These are phyloP conservation scores for Coemansia sp. DNA, from an alignment of 192 early-diverging fungal genomes.

Conservation along the genomic window DNA sequence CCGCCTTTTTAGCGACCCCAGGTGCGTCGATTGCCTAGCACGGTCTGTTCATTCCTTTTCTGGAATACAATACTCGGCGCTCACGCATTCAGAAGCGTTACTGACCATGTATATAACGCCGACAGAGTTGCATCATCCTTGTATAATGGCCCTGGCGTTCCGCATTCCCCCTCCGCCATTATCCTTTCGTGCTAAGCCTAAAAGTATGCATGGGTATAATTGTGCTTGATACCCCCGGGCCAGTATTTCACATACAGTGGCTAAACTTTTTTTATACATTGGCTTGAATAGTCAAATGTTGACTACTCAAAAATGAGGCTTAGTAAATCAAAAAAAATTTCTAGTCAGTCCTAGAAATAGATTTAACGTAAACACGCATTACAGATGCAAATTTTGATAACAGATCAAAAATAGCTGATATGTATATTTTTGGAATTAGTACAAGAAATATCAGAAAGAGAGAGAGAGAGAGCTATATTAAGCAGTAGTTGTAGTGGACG, in stretches of 20 bases:
- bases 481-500: conserved; percentile 19
- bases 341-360: not conserved
- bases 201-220: not conserved
- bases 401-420: not conserved
- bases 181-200: conserved; percentile 8
- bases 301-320: not conserved
- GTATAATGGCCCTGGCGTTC: not conserved
- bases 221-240: not conserved
- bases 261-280: conserved; percentile 2
- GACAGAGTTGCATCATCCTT: not conserved
- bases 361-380: not conserved
- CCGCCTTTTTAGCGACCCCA: conserved; percentile 8
- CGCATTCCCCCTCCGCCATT: not conserved
- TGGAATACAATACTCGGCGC: not conserved
- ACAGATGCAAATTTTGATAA: not conserved
- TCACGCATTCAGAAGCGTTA: not conserved
- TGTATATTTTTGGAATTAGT: conserved; percentile 4
- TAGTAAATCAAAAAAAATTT: not conserved
- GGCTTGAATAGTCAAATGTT: not conserved
- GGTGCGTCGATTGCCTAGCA: not conserved
- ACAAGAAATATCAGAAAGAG: conserved; percentile 4
- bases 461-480: conserved; percentile 4
- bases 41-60: not conserved
- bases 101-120: not conserved
- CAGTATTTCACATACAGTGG: not conserved